phyloP scores from a whole-genome alignment of 2,329 filamentous ascomycete genomes.

The Shiraia sp. region DNA sequence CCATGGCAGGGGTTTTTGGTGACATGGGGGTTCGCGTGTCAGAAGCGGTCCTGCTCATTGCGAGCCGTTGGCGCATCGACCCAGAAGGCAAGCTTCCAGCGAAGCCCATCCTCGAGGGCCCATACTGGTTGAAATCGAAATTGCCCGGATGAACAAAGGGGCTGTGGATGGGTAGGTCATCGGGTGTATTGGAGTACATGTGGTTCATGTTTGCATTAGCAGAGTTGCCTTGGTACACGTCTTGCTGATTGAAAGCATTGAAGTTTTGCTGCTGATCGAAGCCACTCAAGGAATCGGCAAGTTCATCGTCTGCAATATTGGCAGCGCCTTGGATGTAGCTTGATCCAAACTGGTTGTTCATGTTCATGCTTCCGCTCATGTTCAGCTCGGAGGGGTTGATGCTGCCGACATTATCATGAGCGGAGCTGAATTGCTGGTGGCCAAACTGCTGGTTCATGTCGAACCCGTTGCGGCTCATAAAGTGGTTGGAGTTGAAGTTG shows the following conservation, averaged over 20 bases:
- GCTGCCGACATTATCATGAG: slow-evolving; percentile 44
- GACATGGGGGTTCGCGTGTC: slow-evolving; percentile 80
- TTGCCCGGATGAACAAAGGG: slow-evolving; percentile 72
- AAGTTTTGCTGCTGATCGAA: slow-evolving; percentile 51
- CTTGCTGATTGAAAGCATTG: slow-evolving; percentile 60
- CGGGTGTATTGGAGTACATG: slow-evolving; percentile 87
- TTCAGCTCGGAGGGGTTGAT: slow-evolving; percentile 85
- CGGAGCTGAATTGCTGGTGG: slow-evolving; percentile 54
- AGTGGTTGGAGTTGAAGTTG: slow-evolving; percentile 56
- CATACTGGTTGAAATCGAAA: slow-evolving; percentile 77
- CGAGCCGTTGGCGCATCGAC: slow-evolving; percentile 42
- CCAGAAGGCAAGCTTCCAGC: slow-evolving; percentile 37
- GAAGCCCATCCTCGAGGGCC: slow-evolving; percentile 59
- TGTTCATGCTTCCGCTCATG: slow-evolving; percentile 64
- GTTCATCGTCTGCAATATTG: slow-evolving; percentile 83
- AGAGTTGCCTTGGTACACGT: slow-evolving; percentile 46
- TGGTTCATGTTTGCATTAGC: slow-evolving; percentile 67
- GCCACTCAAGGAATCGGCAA: slow-evolving; percentile 70
- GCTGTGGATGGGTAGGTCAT: slow-evolving; percentile 88
- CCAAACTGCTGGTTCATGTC: slow-evolving; percentile 56
- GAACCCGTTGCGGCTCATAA: slow-evolving; percentile 55
- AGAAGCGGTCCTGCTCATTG: slow-evolving; percentile 65
- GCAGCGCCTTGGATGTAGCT: slow-evolving; percentile 79
- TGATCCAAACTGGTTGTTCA: slow-evolving; percentile 61
- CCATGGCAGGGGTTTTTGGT: slow-evolving; percentile 79